A percentile compares a stretch with the other conserved stretches of the same genome.
Evolutionary conservation across 176 grass and related monocot genomes (phyloP).

Genomic region (Tuctoria greenei): DNA sequence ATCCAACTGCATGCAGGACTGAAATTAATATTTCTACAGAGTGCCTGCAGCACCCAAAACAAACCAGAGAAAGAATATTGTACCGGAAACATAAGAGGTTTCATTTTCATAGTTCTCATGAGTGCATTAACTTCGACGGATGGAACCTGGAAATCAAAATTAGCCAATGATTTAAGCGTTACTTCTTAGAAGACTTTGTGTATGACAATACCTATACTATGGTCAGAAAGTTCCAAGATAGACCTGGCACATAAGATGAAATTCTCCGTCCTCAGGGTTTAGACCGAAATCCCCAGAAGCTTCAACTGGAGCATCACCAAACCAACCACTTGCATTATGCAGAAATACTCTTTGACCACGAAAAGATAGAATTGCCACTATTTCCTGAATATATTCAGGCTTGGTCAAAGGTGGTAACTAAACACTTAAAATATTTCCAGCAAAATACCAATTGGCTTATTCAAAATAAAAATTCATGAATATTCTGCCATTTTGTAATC

Average conservation of each 20-base stretch:
- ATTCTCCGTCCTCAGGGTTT: slow-evolving; percentile 94
- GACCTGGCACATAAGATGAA: slow-evolving; percentile 99
- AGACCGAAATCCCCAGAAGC: slow-evolving; percentile 96
- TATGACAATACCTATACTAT: slow-evolving; percentile 11
- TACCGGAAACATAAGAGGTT: slow-evolving; percentile 91
- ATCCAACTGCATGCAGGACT: slow-evolving; percentile 27
- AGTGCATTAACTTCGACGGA: slow-evolving; percentile 94
- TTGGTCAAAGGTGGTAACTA: slow-evolving; percentile 36
- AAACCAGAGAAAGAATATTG: slow-evolving; percentile 16
- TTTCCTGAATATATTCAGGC: slow-evolving; percentile 59
- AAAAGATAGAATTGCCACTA: slow-evolving; percentile 71
- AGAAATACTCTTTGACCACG: slow-evolving; percentile 99
- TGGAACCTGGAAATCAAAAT: slow-evolving; percentile 64
- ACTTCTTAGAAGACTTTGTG: slow-evolving; percentile 2
- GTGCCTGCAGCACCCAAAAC: neutral
- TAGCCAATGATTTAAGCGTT: slow-evolving; percentile 32
- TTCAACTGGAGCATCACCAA: slow-evolving; percentile 88
- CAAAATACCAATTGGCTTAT: slow-evolving; percentile 11
- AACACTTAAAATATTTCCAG: slow-evolving; percentile 19
- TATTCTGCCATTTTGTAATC: neutral
- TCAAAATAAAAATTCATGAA: neutral
- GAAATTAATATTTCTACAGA: slow-evolving; percentile 32
- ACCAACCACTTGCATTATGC: slow-evolving; percentile 97
- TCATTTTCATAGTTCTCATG: slow-evolving; percentile 93
- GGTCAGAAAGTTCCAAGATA: slow-evolving; percentile 21